These are phyloP conservation scores for Tolypocladium paradoxum DNA, from an alignment of 2,329 filamentous ascomycete species.

Conservation along the genomic window DNA sequence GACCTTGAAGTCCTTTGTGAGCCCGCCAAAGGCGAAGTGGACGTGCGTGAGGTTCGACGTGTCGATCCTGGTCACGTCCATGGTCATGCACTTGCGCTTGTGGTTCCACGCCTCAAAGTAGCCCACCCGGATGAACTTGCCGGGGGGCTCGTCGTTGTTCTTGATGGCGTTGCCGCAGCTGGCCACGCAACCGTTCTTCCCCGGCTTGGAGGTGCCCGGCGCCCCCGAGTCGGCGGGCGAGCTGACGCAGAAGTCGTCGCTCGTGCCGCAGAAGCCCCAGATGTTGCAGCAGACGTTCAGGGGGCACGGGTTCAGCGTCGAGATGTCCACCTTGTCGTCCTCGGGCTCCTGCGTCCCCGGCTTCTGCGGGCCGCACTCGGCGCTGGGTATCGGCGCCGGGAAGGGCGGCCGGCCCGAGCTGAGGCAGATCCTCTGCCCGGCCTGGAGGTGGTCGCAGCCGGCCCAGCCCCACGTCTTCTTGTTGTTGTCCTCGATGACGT, in stretches of 20 bases:
- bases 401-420: constrained; percentile 11
- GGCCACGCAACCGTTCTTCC: constrained; percentile 15
- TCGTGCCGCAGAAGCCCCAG: constrained; percentile 32
- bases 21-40: constrained; percentile 24
- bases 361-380: constrained; percentile 11
- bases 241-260: constrained; percentile 24
- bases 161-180: constrained; percentile 16
- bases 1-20: constrained; percentile 12
- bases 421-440: constrained; percentile 10
- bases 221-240: constrained; percentile 15
- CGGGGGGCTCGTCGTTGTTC: constrained; percentile 3
- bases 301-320: constrained; percentile 17
- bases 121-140: constrained; percentile 4
- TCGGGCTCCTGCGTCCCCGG: constrained; percentile 11
- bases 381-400: constrained; percentile 8
- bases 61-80: constrained; percentile 2
- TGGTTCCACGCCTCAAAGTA: constrained; percentile 10
- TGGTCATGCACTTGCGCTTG: background rate
- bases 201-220: constrained; percentile 23
- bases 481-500: constrained; percentile 14
- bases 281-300: constrained; percentile 21
- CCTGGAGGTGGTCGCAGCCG: constrained; percentile 7
- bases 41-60: constrained; percentile 17
- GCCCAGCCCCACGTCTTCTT: constrained; percentile 16
- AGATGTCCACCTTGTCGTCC: constrained; percentile 4